A percentile compares a stretch with the other conserved stretches of the same genome.
Conservation (phyloP, 768 basidiomycete species). For the Gymnopilus junonius region DNA sequence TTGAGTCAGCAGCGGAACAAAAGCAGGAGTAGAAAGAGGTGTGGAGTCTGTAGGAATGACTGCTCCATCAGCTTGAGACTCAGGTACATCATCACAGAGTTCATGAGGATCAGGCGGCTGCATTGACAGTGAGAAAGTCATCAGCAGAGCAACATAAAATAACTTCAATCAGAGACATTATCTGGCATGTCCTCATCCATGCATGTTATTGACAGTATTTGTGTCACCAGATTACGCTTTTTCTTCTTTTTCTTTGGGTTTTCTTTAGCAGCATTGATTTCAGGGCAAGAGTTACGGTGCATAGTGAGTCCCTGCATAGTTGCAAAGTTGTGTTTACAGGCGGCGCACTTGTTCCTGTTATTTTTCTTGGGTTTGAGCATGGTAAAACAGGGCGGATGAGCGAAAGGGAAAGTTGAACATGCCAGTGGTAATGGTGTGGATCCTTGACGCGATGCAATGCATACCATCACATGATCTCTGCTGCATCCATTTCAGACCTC, state of each 20-base stretch:
- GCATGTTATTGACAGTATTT: background rate
- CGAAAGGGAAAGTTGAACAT: background rate
- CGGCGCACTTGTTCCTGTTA: background rate
- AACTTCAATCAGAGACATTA: too few species aligned
- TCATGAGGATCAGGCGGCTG: too few species aligned
- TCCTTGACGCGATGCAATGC: background rate
- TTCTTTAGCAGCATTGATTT: too few species aligned
- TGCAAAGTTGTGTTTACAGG: too few species aligned
- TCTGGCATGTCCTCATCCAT: too few species aligned
- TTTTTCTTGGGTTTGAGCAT: background rate
- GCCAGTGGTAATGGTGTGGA: background rate
- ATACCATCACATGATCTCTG: background rate
- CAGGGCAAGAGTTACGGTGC: background rate
- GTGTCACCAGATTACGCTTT: background rate
- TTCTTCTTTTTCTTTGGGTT: background rate
- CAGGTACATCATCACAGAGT: conserved; percentile 17
- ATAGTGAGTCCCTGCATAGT: background rate
- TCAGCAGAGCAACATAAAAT: too few species aligned
- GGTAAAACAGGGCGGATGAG: background rate
- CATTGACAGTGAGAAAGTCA: too few species aligned
- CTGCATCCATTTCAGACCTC: too few species aligned
- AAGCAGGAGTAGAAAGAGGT: background rate
- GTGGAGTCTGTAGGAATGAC: background rate
- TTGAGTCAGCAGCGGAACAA: conserved; percentile 3
- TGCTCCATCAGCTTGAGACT: too few species aligned